phyloP scores from a whole-genome alignment of 768 basidiomycete species.

The Epithele typhae region DNA sequence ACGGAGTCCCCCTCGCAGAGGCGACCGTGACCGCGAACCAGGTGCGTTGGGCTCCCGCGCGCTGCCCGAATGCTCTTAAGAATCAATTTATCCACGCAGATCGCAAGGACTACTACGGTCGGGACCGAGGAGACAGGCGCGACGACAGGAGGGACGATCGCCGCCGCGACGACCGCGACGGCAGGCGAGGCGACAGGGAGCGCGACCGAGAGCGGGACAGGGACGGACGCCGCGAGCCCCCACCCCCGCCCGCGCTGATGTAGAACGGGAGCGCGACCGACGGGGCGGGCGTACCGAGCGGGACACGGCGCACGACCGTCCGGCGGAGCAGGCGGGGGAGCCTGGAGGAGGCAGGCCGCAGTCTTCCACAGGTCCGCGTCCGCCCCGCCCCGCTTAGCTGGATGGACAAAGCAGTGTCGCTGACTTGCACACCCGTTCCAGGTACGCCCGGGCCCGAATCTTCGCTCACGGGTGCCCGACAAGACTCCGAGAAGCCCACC shows the following conservation, averaged over 20 bases:
- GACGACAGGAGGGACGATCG: conserved; percentile 41
- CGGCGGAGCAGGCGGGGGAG: no score
- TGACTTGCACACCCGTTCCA: conserved; percentile 30
- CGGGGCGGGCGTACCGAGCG: no score
- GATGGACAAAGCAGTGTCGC: no score
- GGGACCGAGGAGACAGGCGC: conserved; percentile 18
- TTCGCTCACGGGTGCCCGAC: conserved; percentile 22
- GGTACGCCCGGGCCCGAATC: conserved; percentile 24
- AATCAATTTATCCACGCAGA: conserved; percentile 9
- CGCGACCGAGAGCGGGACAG: conserved; percentile 37
- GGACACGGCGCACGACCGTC: no score
- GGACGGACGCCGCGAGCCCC: conserved; percentile 34
- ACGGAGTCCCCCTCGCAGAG: conserved; percentile 21
- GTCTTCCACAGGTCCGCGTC: no score
- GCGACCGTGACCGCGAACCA: conserved; percentile 16
- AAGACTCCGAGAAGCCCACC: conserved; percentile 43
- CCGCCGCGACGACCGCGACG: conserved; percentile 48
- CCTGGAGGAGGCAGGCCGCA: no score
- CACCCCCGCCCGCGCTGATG: conserved; percentile 30
- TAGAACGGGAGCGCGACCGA: conserved; percentile 38
- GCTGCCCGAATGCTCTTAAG: no score
- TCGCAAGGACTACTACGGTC: conserved; percentile 21
- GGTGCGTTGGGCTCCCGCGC: no score
- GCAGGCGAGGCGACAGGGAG: conserved; percentile 31
- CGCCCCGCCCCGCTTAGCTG: no score